These are phyloP conservation scores for Gossypium bickii DNA, from an alignment of 345 rosid genomes.

Conservation along the genomic window DNA sequence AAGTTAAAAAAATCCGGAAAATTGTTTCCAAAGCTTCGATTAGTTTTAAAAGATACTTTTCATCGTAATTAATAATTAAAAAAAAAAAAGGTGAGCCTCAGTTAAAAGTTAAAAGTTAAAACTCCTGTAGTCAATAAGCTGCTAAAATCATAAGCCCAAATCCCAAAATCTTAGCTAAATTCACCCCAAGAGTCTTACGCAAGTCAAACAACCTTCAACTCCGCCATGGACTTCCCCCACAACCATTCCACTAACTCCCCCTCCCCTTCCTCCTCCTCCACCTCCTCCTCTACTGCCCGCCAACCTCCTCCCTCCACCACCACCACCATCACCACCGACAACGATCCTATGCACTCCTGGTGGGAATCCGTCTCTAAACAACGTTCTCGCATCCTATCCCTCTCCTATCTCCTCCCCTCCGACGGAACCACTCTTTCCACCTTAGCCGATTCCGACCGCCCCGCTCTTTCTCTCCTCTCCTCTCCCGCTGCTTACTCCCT, in stretches of 20 bases:
- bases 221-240: conserved; percentile 21
- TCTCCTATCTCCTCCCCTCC: conserved; percentile 55
- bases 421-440: conserved; percentile 49
- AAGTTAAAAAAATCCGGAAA: too few relatives aligned
- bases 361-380: conserved; percentile 94
- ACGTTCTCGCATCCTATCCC: conserved; percentile 76
- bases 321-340: conserved; percentile 17
- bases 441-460: conserved; percentile 85
- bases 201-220: conserved; percentile 29
- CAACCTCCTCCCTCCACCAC: conserved; percentile 17
- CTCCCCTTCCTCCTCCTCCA: conserved; percentile 34
- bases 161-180: too few relatives aligned
- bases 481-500: conserved; percentile 59
- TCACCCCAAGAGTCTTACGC: too few relatives aligned
- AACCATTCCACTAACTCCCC: conserved; percentile 35
- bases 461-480: conserved; percentile 84
- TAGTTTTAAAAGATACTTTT: too few relatives aligned
- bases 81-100: too few relatives aligned
- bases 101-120: too few relatives aligned
- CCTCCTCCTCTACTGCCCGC: conserved; percentile 26
- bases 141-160: too few relatives aligned
- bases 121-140: too few relatives aligned
- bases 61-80: too few relatives aligned
- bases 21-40: too few relatives aligned
- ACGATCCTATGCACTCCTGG: conserved; percentile 85